Evolutionary conservation across 352 stramenopile genomes (phyloP).

Genomic region (Globisporangium paroecandrum): DNA sequence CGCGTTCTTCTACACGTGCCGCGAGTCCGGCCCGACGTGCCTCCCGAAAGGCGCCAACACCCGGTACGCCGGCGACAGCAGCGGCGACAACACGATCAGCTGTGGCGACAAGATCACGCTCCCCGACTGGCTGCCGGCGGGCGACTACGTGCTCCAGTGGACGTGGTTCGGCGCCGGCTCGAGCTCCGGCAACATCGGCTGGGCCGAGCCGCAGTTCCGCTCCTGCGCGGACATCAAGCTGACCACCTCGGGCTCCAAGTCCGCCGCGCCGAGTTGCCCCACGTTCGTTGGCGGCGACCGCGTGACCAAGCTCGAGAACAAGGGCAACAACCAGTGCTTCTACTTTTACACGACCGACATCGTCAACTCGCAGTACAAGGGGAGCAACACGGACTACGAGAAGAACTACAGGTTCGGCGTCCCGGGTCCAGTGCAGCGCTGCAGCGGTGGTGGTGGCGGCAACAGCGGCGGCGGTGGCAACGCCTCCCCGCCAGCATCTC

Average conservation of each 20-base stretch:
- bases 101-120: constrained; percentile 51
- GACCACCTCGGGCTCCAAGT: constrained; percentile 30
- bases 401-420: constrained; percentile 49
- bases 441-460: constrained; percentile 19
- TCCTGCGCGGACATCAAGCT: constrained; percentile 55
- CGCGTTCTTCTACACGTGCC: constrained; percentile 57
- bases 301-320: constrained; percentile 40
- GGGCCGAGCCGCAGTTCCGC: constrained; percentile 44
- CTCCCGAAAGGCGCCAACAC: constrained; percentile 33
- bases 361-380: constrained; percentile 38
- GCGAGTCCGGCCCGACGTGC: constrained; percentile 37
- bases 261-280: constrained; percentile 32
- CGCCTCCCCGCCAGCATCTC: background rate
- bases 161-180: constrained; percentile 47
- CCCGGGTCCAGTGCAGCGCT: constrained; percentile 39
- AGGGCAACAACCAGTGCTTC: constrained; percentile 41
- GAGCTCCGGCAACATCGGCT: constrained; percentile 50
- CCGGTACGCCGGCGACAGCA: constrained; percentile 40
- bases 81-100: constrained; percentile 31
- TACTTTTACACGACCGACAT: constrained; percentile 61
- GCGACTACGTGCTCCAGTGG: constrained; percentile 63
- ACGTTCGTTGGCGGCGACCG: constrained; percentile 51
- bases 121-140: constrained; percentile 36
- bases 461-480: background rate
- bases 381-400: constrained; percentile 35